Evolutionary conservation across 2,329 filamentous ascomycete genomes (phyloP).

Genomic region (Claviceps sp.): DNA sequence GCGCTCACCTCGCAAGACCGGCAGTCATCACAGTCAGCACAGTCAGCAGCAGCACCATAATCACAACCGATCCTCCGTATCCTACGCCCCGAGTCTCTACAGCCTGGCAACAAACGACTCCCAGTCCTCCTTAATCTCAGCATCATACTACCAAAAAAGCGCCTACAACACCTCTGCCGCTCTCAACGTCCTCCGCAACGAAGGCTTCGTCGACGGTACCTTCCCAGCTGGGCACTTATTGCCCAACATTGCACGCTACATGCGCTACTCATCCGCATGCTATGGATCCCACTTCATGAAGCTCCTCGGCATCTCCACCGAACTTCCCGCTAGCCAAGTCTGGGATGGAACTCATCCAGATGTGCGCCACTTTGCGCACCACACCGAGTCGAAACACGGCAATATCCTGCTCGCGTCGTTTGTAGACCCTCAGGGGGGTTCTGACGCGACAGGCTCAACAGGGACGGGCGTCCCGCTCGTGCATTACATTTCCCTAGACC

Average conservation of each 20-base stretch:
- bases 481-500: constrained; percentile 60
- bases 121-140: constrained; percentile 38
- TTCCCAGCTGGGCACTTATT: constrained; percentile 48
- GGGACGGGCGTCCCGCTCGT: constrained; percentile 56
- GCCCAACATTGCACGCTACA: constrained; percentile 49
- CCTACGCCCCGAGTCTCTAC: constrained; percentile 42
- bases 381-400: constrained; percentile 43
- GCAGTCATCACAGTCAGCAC: not conserved
- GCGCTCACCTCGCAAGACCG: constrained; percentile 10
- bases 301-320: constrained; percentile 45
- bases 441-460: constrained; percentile 50
- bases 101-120: constrained; percentile 45
- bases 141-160: constrained; percentile 34
- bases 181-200: constrained; percentile 33
- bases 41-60: not conserved
- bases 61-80: constrained; percentile 12
- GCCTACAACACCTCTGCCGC: constrained; percentile 35
- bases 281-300: constrained; percentile 52
- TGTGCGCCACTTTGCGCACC: constrained; percentile 48
- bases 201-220: constrained; percentile 42
- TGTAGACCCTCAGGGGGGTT: constrained; percentile 54
- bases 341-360: constrained; percentile 42
- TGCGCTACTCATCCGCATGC: constrained; percentile 52
- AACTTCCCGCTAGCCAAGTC: constrained; percentile 29
- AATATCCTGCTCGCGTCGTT: constrained; percentile 57